phyloP scores from a whole-genome alignment of 1,139 yeast species.

The Kluyveromyces sp. region DNA sequence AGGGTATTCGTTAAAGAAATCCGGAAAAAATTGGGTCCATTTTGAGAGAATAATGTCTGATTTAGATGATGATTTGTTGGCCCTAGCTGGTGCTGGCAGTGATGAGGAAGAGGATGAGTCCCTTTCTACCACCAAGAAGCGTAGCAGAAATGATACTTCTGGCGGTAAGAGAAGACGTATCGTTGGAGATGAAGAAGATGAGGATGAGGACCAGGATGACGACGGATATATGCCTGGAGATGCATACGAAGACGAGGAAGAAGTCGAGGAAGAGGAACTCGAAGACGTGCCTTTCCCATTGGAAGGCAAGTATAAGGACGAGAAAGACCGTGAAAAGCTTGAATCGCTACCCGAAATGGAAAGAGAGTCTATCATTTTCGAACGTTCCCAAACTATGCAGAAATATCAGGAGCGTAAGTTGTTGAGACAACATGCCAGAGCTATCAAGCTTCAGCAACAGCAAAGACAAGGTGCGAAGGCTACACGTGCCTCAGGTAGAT shows the following conservation, averaged over 20 bases:
- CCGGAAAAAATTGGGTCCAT: neutral
- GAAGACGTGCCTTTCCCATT: constrained; percentile 76
- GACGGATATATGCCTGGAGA: constrained; percentile 33
- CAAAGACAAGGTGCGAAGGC: constrained; percentile 30
- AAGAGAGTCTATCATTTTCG: constrained; percentile 84
- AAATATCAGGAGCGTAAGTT: constrained; percentile 74
- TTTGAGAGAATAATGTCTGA: constrained; percentile 38
- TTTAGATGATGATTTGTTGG: constrained; percentile 84
- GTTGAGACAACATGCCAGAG: constrained; percentile 71
- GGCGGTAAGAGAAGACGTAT: constrained; percentile 26
- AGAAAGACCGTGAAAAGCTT: constrained; percentile 59
- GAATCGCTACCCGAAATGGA: constrained; percentile 82
- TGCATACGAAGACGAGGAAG: constrained; percentile 17
- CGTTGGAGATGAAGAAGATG: constrained; percentile 32
- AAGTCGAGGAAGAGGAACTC: constrained; percentile 27
- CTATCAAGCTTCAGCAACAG: constrained; percentile 42
- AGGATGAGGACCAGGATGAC: constrained; percentile 30
- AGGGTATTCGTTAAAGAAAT: neutral
- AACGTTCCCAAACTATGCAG: constrained; percentile 88
- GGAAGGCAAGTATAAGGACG: constrained; percentile 86
- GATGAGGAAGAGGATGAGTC: constrained; percentile 34
- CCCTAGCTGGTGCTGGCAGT: constrained; percentile 73
- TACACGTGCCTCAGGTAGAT: constrained; percentile 30
- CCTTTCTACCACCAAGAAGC: constrained; percentile 23
- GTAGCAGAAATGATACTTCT: constrained; percentile 23